These are phyloP conservation scores for Berkeleyomyces rouxiae DNA, from an alignment of 2,329 filamentous ascomycete genomes.

Conservation along the genomic window DNA sequence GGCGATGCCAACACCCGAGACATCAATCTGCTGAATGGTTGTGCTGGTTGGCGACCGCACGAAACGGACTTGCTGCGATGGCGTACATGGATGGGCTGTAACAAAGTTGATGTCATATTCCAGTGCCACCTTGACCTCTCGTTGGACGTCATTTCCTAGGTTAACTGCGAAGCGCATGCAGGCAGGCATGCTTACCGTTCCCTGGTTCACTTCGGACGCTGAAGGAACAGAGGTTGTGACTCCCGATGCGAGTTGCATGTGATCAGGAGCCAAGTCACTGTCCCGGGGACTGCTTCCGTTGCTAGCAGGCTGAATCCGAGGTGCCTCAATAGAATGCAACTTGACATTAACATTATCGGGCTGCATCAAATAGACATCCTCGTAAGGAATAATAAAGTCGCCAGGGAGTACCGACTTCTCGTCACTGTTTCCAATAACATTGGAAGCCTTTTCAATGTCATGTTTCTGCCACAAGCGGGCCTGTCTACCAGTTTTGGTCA, in stretches of 20 bases:
- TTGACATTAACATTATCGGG: slow-evolving; percentile 32
- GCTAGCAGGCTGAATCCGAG: slow-evolving; percentile 9
- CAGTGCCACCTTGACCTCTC: slow-evolving; percentile 26
- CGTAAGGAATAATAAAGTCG: slow-evolving; percentile 45
- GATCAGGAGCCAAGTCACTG: neutral
- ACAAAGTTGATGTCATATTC: slow-evolving; percentile 46
- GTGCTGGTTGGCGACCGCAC: slow-evolving; percentile 43
- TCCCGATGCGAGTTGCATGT: slow-evolving; percentile 3
- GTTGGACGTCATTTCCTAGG: slow-evolving; percentile 17
- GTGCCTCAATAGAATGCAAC: slow-evolving; percentile 35
- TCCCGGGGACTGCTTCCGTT: neutral
- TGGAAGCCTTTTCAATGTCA: slow-evolving; percentile 41
- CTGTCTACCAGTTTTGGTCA: slow-evolving; percentile 34
- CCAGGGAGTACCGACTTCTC: slow-evolving; percentile 37
- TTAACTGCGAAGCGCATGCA: slow-evolving; percentile 23
- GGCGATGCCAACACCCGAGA: slow-evolving; percentile 28
- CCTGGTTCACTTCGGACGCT: neutral
- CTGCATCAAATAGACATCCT: slow-evolving; percentile 33
- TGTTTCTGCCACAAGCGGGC: slow-evolving; percentile 46
- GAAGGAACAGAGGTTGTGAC: slow-evolving; percentile 17
- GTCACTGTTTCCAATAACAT: slow-evolving; percentile 41
- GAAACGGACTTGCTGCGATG: slow-evolving; percentile 39
- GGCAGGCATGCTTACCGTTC: slow-evolving; percentile 18
- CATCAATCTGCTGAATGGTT: slow-evolving; percentile 39
- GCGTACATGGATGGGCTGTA: slow-evolving; percentile 47